Conservation (phyloP, 176 grass and related monocot genomes). For the Carex littledalei region DNA sequence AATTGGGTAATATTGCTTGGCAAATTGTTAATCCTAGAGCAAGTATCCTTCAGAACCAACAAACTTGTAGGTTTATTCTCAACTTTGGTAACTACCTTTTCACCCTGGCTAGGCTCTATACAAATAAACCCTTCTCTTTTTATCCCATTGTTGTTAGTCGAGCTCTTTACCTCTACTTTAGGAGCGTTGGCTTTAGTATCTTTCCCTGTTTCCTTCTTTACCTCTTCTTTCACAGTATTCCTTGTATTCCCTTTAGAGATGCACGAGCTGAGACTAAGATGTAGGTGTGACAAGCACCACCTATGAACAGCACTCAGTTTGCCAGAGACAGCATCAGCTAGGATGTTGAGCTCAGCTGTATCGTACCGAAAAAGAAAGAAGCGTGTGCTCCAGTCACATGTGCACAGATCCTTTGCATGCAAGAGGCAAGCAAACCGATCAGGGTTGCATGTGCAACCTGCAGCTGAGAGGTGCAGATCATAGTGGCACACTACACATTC, state of each 20-base stretch:
- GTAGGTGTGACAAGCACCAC: conserved; percentile 78
- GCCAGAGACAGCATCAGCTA: conserved; percentile 83
- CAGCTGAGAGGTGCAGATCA: conserved; percentile 90
- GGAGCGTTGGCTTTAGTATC: neutral
- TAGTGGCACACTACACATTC: conserved; percentile 87
- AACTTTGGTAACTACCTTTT: neutral
- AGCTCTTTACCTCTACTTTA: conserved; percentile 3
- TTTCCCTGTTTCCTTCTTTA: conserved; percentile 25
- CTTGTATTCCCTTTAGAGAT: conserved; percentile 43
- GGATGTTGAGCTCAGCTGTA: conserved; percentile 65
- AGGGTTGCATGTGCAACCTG: conserved; percentile 54
- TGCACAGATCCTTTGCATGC: conserved; percentile 79
- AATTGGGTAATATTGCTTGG: neutral
- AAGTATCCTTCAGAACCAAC: conserved; percentile 14
- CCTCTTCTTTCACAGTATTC: conserved; percentile 13
- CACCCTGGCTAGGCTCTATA: neutral
- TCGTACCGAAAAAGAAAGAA: conserved; percentile 84
- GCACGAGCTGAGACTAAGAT: conserved; percentile 65
- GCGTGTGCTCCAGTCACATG: conserved; percentile 60
- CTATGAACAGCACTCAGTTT: conserved; percentile 88
- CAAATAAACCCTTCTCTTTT: neutral
- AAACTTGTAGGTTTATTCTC: conserved; percentile 18
- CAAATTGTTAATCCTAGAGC: neutral
- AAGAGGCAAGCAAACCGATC: conserved; percentile 61
- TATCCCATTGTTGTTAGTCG: neutral